Percentiles rank a stretch among this genome's conserved stretches.
Conservation (phyloP, 2,329 filamentous ascomycete species). For the Talaromyces sp. region DNA sequence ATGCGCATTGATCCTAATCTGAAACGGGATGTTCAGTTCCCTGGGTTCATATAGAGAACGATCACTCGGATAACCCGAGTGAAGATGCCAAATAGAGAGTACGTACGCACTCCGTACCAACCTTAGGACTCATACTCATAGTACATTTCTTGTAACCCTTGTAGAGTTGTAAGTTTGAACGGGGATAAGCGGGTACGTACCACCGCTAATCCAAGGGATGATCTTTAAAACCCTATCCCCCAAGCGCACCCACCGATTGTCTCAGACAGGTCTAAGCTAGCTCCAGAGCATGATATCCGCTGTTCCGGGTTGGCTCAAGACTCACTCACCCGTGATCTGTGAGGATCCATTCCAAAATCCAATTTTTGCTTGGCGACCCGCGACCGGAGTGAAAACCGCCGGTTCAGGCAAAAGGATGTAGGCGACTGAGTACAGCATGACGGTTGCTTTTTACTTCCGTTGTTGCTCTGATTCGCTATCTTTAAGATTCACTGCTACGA, state of each 20-base stretch:
- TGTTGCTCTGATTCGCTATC: not conserved
- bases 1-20: no score
- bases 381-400: not conserved
- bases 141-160: not conserved
- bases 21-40: no score
- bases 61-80: not conserved
- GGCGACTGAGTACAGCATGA: not conserved
- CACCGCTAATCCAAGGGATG: slow-evolving; percentile 4
- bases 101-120: no score
- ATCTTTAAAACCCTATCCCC: not conserved
- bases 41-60: no score
- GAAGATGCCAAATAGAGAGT: not conserved
- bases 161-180: not conserved
- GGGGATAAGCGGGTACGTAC: not conserved
- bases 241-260: slow-evolving; percentile 8
- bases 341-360: not conserved
- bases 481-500: not conserved
- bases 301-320: slow-evolving; percentile 12
- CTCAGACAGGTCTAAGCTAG: slow-evolving; percentile 2
- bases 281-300: not conserved
- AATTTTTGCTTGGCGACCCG: not conserved
- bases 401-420: not conserved
- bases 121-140: not conserved
- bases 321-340: not conserved
- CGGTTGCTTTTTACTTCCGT: not conserved